Conservation (phyloP, 257 asterid genomes). For the Vinca minor region DNA sequence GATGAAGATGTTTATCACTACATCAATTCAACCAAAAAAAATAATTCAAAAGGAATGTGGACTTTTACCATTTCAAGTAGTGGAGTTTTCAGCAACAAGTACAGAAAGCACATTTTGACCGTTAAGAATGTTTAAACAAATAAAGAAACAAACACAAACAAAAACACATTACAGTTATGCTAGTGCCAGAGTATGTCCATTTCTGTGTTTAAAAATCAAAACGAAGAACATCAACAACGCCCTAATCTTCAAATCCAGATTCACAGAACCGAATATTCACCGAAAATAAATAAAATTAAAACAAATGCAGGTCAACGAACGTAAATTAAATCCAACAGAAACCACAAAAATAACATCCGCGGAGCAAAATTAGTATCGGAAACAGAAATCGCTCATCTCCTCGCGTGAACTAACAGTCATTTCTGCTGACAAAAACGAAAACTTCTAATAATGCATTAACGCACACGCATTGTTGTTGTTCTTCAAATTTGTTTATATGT, state of each 20-base stretch:
- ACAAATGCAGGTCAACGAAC: not conserved
- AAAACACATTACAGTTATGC: not conserved
- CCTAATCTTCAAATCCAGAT: not conserved
- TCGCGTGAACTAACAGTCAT: slow-evolving; percentile 32
- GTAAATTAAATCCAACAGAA: not conserved
- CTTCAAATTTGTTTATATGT: too few species aligned
- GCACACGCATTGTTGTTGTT: slow-evolving; percentile 12
- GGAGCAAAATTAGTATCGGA: not conserved
- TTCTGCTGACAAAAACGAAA: slow-evolving; percentile 6
- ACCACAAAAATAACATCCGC: not conserved
- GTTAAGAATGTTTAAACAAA: not conserved
- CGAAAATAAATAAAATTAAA: not conserved
- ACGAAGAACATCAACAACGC: not conserved
- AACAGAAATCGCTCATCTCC: slow-evolving; percentile 17
- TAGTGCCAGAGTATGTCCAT: not conserved
- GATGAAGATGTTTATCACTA: not conserved
- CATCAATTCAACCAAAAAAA: not conserved
- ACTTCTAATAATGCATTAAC: not conserved
- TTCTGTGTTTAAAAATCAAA: not conserved
- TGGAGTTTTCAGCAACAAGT: not conserved
- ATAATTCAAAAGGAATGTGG: not conserved
- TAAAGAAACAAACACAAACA: not conserved
- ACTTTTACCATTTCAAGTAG: not conserved
- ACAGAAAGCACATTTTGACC: not conserved
- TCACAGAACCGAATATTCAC: not conserved